A percentile compares a stretch with the other conserved stretches of the same genome.
Evolutionary conservation across 2,329 filamentous ascomycete genomes (phyloP).

Genomic region (Paraphaeosphaeria sporulosa): DNA sequence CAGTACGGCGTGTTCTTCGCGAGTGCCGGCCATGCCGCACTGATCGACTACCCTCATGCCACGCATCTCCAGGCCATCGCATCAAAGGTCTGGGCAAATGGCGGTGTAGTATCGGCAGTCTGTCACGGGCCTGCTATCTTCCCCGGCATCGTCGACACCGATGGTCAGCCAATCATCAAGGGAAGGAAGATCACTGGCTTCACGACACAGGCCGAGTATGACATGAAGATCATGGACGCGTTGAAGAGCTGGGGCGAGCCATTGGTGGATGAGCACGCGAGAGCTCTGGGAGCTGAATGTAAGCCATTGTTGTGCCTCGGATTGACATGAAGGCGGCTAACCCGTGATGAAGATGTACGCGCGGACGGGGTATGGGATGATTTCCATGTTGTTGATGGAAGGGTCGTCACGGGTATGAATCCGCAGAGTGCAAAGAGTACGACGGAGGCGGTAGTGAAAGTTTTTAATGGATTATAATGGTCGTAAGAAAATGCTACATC

Average conservation of each 20-base stretch:
- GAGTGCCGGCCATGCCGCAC: constrained; percentile 54
- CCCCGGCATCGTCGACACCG: constrained; percentile 41
- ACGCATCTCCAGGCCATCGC: constrained; percentile 53
- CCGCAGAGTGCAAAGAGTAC: constrained; percentile 46
- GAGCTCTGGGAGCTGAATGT: constrained; percentile 41
- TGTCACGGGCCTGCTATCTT: constrained; percentile 53
- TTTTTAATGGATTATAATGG: constrained; percentile 4
- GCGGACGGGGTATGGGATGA: constrained; percentile 36
- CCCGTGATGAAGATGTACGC: constrained; percentile 24
- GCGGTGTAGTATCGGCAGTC: constrained; percentile 55
- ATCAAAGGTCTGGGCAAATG: constrained; percentile 46
- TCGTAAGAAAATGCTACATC: not conserved
- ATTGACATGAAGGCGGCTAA: not conserved
- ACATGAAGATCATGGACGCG: constrained; percentile 44
- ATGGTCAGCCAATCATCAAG: constrained; percentile 41
- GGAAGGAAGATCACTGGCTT: constrained; percentile 51
- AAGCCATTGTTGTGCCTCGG: constrained; percentile 14
- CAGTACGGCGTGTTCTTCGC: constrained; percentile 53
- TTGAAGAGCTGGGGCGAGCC: constrained; percentile 37
- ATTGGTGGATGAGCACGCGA: constrained; percentile 42
- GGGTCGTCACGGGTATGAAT: constrained; percentile 48
- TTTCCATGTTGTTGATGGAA: constrained; percentile 43
- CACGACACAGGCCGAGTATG: constrained; percentile 47
- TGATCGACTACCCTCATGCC: constrained; percentile 58
- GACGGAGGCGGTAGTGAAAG: constrained; percentile 33